Evolutionary conservation across 73 alveolate genomes (phyloP), one percentile per base, ranked within the genome.

Genomic region (Symbiodinium pilosum): DNA sequence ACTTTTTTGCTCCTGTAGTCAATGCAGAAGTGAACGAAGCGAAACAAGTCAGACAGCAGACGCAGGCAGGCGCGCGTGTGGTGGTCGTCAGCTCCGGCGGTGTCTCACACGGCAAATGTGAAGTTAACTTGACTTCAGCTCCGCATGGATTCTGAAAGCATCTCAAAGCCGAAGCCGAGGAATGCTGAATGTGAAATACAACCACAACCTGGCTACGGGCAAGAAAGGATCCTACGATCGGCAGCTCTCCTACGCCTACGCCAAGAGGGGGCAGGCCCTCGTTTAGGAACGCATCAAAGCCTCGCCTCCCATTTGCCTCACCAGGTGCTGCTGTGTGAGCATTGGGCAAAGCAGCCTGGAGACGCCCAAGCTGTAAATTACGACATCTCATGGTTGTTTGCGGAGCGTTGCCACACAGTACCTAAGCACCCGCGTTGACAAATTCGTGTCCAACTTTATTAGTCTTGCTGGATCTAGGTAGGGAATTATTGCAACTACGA

Each of bases 71-170:
- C 12, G 87, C 87, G 34, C 43, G 95, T 21, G 95, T 88, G 43
- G 93, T 93, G 39, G 99, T 86, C 2, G 99, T 93, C 86, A 77
- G 93, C 93, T 93, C 99, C 2, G 99, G 99, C 26, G 99, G 99
- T 40, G 51, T 84, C 85, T n/a, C 85, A 34, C 85, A 71, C 11
- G 85, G 44, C 43, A 36, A 30, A 36, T 18, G 12, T n/a, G 85
- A 21, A 26, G 77, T 64, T 64, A 26, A 14, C 77, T 18, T 83
- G n/a, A 77, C 44, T 34, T 20, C 69, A 43, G 2, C 43, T 30
- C 71, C 14, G 44, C 34, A 20, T 4, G 11, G 77, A 14, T 5
- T 6, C 30, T 14, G 6, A 28, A 4, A 8, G 38, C 38, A 16
- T 14, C n/a, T 4, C 32, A 4, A 9, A 43, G 7, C 44, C 26